A percentile compares a stretch with the other conserved stretches of the same genome.
Conservation (phyloP, 2,329 filamentous ascomycete genomes). For the Ascochyta viciae-villosae region DNA sequence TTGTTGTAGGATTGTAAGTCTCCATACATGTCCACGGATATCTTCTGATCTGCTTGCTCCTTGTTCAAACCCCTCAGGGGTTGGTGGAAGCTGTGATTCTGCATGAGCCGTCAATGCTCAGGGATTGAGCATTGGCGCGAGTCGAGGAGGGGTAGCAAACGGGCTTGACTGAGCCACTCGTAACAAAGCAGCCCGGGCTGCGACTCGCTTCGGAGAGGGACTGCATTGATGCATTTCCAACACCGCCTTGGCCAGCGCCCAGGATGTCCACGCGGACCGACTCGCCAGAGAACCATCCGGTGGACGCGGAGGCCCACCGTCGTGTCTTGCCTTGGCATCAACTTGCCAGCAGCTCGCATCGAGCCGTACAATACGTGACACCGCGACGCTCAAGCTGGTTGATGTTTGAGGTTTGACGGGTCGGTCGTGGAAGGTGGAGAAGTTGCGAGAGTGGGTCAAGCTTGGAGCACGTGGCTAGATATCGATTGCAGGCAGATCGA, state of each 20-base stretch:
- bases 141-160: not conserved
- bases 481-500: slow-evolving; percentile 17
- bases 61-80: not conserved
- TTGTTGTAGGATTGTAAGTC: slow-evolving; percentile 9
- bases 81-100: too few species aligned
- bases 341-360: slow-evolving; percentile 7
- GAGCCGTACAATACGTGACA: not conserved
- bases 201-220: slow-evolving; percentile 18
- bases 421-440: slow-evolving; percentile 14
- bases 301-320: slow-evolving; percentile 1
- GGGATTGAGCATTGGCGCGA: not conserved
- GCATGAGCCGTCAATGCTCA: not conserved
- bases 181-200: slow-evolving; percentile 2
- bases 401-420: not conserved
- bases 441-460: slow-evolving; percentile 9
- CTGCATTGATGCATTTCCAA: slow-evolving; percentile 17
- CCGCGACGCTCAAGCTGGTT: not conserved
- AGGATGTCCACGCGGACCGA: slow-evolving; percentile 27
- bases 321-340: slow-evolving; percentile 8
- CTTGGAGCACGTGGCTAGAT: slow-evolving; percentile 16
- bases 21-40: not conserved
- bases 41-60: too few species aligned
- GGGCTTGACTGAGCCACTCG: not conserved
- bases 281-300: slow-evolving; percentile 21
- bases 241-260: slow-evolving; percentile 26